phyloP scores from a whole-genome alignment of 2,329 filamentous ascomycete genomes.

The Fusarium ambrosium region DNA sequence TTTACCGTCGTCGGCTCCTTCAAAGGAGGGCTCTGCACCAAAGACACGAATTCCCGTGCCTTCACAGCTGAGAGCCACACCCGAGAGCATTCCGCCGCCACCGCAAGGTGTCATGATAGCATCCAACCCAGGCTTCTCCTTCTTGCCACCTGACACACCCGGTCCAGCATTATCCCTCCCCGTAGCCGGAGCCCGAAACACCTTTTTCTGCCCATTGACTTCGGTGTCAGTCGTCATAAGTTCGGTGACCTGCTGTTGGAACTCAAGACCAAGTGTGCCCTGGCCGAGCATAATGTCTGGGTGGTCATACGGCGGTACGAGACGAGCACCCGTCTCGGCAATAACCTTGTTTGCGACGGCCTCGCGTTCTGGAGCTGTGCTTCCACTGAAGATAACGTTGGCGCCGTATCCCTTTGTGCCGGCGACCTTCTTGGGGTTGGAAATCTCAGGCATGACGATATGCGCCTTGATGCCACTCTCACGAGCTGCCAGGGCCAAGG shows the following conservation, averaged over 20 bases:
- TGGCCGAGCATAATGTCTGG: conserved; percentile 92
- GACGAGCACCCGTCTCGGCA: conserved; percentile 77
- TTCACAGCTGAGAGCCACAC: conserved; percentile 81
- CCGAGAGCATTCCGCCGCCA: conserved; percentile 89
- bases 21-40: conserved; percentile 85
- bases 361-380: conserved; percentile 84
- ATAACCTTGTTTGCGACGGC: conserved; percentile 79
- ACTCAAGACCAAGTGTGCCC: conserved; percentile 88
- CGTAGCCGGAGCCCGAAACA: conserved; percentile 35
- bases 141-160: conserved; percentile 19
- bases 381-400: conserved; percentile 83
- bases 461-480: conserved; percentile 81
- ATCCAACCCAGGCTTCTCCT: conserved; percentile 62
- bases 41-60: conserved; percentile 83
- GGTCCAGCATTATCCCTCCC: conserved; percentile 34
- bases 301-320: conserved; percentile 94
- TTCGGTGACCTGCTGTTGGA: conserved; percentile 78
- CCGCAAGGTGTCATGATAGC: conserved; percentile 87
- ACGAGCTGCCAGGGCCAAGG: conserved; percentile 85
- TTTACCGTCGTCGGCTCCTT: conserved; percentile 87
- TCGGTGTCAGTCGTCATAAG: conserved; percentile 57
- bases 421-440: conserved; percentile 86
- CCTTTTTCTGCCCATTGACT: conserved; percentile 32
- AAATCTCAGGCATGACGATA: conserved; percentile 94
- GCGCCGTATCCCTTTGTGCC: conserved; percentile 85